Percentiles rank a stretch among this genome's conserved stretches.
Evolutionary conservation across 257 asterid species (phyloP).

Genomic region (Salvia hispanica): DNA sequence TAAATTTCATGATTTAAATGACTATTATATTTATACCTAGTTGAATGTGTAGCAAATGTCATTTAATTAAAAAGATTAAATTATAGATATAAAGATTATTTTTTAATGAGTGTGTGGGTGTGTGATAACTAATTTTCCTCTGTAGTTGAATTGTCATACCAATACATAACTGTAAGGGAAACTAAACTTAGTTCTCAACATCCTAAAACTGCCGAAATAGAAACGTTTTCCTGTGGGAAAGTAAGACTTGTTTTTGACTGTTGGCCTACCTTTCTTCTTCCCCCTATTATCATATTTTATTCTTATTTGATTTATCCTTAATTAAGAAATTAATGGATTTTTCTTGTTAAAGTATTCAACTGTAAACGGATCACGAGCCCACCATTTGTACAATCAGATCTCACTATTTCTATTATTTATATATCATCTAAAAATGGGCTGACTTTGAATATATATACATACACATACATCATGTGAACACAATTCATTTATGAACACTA

Average conservation of each 20-base stretch:
- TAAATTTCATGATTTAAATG: too few relatives aligned
- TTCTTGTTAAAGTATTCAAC: slow-evolving; percentile 2
- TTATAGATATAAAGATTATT: too few relatives aligned
- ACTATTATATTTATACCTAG: too few relatives aligned
- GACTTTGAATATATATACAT: too few relatives aligned
- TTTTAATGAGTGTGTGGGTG: too few relatives aligned
- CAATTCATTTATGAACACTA: too few relatives aligned
- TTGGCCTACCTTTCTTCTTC: slow-evolving; percentile 62
- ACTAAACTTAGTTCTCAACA: slow-evolving; percentile 45
- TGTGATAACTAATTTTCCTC: slow-evolving; percentile 24
- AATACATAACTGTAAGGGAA: slow-evolving; percentile 42
- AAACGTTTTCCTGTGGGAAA: slow-evolving; percentile 30
- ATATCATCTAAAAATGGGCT: too few relatives aligned
- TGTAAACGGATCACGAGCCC: slow-evolving; percentile 24
- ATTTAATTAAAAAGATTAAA: too few relatives aligned
- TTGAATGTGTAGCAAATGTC: too few relatives aligned
- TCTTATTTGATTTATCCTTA: neutral
- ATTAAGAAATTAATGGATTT: slow-evolving; percentile 8
- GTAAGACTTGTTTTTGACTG: slow-evolving; percentile 53
- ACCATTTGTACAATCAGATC: slow-evolving; percentile 25
- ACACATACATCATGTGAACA: too few relatives aligned
- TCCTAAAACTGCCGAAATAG: slow-evolving; percentile 36
- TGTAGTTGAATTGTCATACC: slow-evolving; percentile 46
- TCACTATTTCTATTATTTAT: neutral
- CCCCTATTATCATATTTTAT: slow-evolving; percentile 9